Base-by-base conservation (phyloP, 202 grass and related monocot genomes). In the Setaria italica region DNA sequence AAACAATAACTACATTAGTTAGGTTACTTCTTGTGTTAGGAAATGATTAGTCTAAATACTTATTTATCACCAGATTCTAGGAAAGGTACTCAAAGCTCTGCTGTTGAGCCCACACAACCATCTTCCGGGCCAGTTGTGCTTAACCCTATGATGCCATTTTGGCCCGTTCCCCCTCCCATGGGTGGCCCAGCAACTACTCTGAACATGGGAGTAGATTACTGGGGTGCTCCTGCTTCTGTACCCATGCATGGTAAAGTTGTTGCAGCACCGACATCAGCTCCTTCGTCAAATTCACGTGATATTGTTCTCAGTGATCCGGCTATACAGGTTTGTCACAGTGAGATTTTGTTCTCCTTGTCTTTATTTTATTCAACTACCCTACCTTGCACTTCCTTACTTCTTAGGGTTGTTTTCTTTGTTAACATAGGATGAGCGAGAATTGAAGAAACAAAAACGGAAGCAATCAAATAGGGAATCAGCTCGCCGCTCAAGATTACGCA, bases 401-500 rank as follows among this genome's bases (percentile, higher is more conserved):
- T 30, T 50, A 75, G 9, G 4, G 10, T 8, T 51, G 72, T 9
- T 29, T 66, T 72, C 1, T 72, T 66, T 59, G 42, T 85, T 62
- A 76, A 76, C 45, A 66, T 80, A 92, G 90, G 90, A 84, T 25
- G 87, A 84, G n/a, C 84, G 90, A 77, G 90, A 92, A 84, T 20
- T 89, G 75, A 92, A 89, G 80, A 89, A 81, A 80, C 87, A 89
- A 72, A 92, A 89, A 42, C 69, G 90, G 64, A 92, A 92, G 25
- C 90, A 87, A 89, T 92, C 90, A 67, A 92, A 92, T 70, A 92
- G 90, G 70, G 87, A 92, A 77, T 92, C 90, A 80, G 90, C 90
- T 86, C 87, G 90, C 15, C 87, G 80, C 12, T 92, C 90, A 84
- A 89, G 90, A 72, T 80, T 92, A 47, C 87, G 90, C 80, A 92